Evolutionary conservation across 108 stramenopile species (phyloP).

Genomic region (Tribonema minus): DNA sequence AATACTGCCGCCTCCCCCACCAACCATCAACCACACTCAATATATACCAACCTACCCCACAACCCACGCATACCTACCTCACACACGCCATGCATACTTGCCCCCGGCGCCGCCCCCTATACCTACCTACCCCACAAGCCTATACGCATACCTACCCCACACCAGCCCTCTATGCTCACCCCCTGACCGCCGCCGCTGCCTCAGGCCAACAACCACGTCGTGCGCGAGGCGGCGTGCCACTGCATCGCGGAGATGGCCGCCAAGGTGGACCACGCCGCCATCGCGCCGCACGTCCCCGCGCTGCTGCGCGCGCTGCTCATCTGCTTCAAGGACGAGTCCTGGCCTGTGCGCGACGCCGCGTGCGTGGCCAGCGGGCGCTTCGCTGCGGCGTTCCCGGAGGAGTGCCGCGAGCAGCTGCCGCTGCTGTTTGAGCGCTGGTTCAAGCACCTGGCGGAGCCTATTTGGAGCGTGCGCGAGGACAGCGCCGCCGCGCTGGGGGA

Average conservation of each 20-base stretch:
- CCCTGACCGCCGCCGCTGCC: slow-evolving; percentile 65
- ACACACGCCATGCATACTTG: no score
- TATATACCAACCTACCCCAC: no score
- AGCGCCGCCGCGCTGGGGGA: slow-evolving; percentile 87
- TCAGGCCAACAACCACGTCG: slow-evolving; percentile 84
- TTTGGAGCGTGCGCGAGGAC: slow-evolving; percentile 91
- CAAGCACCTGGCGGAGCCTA: slow-evolving; percentile 88
- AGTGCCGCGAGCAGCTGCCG: slow-evolving; percentile 71
- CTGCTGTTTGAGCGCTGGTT: slow-evolving; percentile 83
- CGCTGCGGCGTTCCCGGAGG: slow-evolving; percentile 56
- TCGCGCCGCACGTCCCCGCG: slow-evolving; percentile 39
- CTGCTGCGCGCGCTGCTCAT: slow-evolving; percentile 76
- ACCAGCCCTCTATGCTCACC: no score
- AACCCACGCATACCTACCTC: no score
- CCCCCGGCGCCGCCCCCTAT: no score
- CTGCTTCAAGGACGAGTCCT: slow-evolving; percentile 94
- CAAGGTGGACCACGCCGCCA: slow-evolving; percentile 54
- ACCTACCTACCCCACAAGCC: no score
- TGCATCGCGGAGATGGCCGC: slow-evolving; percentile 87
- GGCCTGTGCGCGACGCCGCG: slow-evolving; percentile 96
- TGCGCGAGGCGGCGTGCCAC: slow-evolving; percentile 91
- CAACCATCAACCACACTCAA: no score
- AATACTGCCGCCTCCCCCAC: no score
- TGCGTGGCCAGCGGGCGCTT: slow-evolving; percentile 87
- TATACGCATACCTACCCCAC: no score